Base-by-base conservation (phyloP, 805 yeast genomes). In the Wickerhamiella slavikovae region DNA sequence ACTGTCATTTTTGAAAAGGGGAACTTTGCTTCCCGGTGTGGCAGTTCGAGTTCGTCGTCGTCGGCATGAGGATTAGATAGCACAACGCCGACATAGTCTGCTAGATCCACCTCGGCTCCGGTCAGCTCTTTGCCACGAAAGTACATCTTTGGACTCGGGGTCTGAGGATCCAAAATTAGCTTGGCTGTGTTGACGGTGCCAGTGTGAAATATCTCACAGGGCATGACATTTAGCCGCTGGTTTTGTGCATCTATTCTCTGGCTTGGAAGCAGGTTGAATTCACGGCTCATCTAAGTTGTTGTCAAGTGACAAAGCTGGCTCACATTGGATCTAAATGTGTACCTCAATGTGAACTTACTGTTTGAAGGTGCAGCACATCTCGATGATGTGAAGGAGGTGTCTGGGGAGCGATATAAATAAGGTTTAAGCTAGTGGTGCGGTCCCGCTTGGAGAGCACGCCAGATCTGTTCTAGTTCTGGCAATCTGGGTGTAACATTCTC, bases 71-170 rank as follows among this genome's bases (percentile, higher is more conserved):
- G 29, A 15, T 32, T 30, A 19, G 28, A 28, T 12, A 37, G 28
- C 6, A 38, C 32, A 11, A 29, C 34, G 4, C 42, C 46, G 8
- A 33, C 6, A 27, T 32, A 40, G 11, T 38, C 40, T 17, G 20
- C 26, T 8, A 41, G 34, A 21, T 41, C 39, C 3, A 41, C 34
- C 9, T 13, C n/a, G 8, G 17, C 22, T 3, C 47, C 47, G 4
- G 26, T 25, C 16, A 42, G 33, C 1, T 35, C 38, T 15, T 41
- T 29, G 4, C 47, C 47, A 2, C 45, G 35, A 8, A 42, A 30
- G 11, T 30, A 27, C 4, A 38, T 29, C 14, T 10, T 21, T 24
- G 27, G 15, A 10, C 9, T 16, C 2, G 28, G 21, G 21, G 17
- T 29, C 8, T 20, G 21, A 15, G 25, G 27, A 9, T 24, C 22